Evolutionary conservation across 73 alveolate genomes (phyloP).

Genomic region (Paramecium biaurelia): DNA sequence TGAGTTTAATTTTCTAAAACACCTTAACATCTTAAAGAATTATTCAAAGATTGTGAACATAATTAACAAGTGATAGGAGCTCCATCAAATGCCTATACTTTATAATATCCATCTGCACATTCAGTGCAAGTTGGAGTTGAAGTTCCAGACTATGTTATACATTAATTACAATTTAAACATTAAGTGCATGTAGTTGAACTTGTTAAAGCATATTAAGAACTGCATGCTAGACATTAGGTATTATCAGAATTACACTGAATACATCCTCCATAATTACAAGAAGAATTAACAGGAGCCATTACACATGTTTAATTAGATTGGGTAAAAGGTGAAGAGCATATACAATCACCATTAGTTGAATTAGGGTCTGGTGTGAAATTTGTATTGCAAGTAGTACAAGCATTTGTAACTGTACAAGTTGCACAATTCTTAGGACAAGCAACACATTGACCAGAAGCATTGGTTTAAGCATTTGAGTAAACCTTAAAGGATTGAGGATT

Average conservation of each 20-base stretch:
- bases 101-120: constrained; percentile 22
- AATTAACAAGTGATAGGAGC: not conserved
- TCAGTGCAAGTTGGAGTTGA: not conserved
- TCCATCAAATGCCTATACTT: not conserved
- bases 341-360: not conserved
- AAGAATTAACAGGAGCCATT: not conserved
- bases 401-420: not conserved
- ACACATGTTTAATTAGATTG: not conserved
- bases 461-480: not conserved
- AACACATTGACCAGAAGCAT: not conserved
- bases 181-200: not conserved
- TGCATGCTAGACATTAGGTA: not conserved
- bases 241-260: not conserved
- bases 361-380: not conserved
- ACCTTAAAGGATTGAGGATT: not conserved
- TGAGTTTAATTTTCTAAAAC: not conserved
- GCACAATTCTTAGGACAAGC: not conserved
- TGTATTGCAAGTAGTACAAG: not conserved
- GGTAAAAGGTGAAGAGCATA: not conserved
- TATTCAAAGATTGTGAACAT: not conserved
- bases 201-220: not conserved
- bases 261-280: not conserved
- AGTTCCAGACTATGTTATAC: not conserved
- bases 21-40: not conserved
- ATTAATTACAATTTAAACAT: not conserved